Conservation (phyloP, 2,329 filamentous ascomycete genomes). For the Sclerotinia minor region DNA sequence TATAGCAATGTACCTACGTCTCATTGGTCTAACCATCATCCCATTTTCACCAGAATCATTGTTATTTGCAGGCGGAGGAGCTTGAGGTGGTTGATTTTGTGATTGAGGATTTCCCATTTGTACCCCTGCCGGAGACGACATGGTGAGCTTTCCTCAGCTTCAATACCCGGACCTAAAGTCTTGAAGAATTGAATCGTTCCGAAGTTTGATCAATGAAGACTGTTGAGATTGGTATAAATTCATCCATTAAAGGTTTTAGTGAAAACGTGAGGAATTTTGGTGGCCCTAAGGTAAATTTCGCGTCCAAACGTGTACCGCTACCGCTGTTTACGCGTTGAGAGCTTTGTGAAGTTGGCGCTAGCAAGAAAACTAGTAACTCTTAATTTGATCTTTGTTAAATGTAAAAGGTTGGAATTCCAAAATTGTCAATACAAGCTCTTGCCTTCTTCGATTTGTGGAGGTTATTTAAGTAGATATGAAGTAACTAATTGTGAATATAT, state of each 20-base stretch:
- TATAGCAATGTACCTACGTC: conserved; percentile 53
- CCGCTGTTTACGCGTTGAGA: conserved; percentile 23
- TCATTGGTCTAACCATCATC: conserved; percentile 56
- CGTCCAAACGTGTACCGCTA: conserved; percentile 30
- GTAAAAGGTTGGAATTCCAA: neutral
- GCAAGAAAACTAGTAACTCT: conserved; percentile 12
- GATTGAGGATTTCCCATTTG: conserved; percentile 24
- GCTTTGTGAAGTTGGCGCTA: conserved; percentile 28
- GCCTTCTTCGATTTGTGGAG: neutral
- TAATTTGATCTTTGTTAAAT: conserved; percentile 19
- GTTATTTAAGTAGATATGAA: neutral
- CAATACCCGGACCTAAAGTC: conserved; percentile 30
- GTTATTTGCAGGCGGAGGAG: conserved; percentile 27
- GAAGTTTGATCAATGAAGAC: conserved; percentile 27
- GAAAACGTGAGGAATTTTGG: conserved; percentile 29
- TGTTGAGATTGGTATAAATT: conserved; percentile 28
- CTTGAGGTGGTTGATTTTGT: conserved; percentile 31
- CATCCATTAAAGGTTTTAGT: conserved; percentile 30
- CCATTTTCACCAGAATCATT: conserved; percentile 47
- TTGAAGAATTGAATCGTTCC: conserved; percentile 27
- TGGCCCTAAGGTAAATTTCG: conserved; percentile 32
- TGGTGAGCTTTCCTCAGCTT: conserved; percentile 32
- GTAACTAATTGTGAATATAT: neutral
- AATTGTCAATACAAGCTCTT: neutral
- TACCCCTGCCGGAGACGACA: conserved; percentile 37